phyloP scores from a whole-genome alignment of 2,329 filamentous ascomycete species.

The Stemphylium vesicarium region DNA sequence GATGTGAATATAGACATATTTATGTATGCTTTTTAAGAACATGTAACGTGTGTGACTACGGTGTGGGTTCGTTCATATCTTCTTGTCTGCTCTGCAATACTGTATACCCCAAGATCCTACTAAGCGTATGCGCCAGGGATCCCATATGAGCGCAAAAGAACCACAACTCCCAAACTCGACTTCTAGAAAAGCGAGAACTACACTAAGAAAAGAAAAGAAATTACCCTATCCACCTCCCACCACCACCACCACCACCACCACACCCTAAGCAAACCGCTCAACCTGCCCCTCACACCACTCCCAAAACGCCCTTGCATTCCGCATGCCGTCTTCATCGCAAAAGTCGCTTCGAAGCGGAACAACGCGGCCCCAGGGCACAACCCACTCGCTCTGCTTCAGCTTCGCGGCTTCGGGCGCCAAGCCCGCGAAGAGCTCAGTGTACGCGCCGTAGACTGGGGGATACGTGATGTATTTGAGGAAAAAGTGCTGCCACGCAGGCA shows the following conservation, averaged over 20 bases:
- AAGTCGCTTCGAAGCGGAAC: slow-evolving; percentile 27
- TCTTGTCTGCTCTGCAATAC: no score
- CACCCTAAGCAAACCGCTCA: slow-evolving; percentile 17
- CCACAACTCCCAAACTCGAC: no score
- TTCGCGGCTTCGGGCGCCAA: slow-evolving; percentile 22
- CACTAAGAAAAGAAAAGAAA: no score
- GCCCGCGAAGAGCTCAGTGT: slow-evolving; percentile 35
- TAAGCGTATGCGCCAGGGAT: no score
- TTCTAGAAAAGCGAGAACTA: no score
- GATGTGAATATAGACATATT: neutral
- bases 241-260: no score
- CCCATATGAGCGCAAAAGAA: no score
- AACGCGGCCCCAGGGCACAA: slow-evolving; percentile 58
- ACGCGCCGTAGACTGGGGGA: slow-evolving; percentile 29
- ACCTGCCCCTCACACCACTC: slow-evolving; percentile 53
- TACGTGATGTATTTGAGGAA: slow-evolving; percentile 9
- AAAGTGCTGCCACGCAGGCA: neutral
- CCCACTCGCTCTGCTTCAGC: slow-evolving; percentile 42
- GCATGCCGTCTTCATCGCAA: slow-evolving; percentile 34
- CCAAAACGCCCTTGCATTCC: slow-evolving; percentile 52
- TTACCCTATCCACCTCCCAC: no score
- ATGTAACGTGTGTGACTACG: no score
- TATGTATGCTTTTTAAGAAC: no score
- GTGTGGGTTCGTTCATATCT: no score
- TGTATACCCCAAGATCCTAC: no score